These are phyloP conservation scores for Podospora bellae-mahoneyi DNA, from an alignment of 495 filamentous ascomycete genomes.

Conservation along the genomic window DNA sequence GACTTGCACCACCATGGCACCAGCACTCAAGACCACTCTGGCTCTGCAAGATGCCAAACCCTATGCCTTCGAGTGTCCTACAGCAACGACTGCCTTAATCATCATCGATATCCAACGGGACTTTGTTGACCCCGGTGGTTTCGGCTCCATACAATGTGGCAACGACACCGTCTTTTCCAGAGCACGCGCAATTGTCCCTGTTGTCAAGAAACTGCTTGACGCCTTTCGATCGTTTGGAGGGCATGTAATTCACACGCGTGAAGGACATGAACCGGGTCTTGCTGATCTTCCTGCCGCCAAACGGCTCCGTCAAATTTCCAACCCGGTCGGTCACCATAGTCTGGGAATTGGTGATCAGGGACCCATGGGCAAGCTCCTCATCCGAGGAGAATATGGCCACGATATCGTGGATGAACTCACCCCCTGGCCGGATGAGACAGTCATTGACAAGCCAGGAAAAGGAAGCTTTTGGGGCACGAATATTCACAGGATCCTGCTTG, in stretches of 20 bases:
- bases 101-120: constrained; percentile 58
- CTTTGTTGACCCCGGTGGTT: constrained; percentile 49
- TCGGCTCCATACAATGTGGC: constrained; percentile 37
- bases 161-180: constrained; percentile 36
- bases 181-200: constrained; percentile 41
- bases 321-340: constrained; percentile 41
- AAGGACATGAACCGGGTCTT: constrained; percentile 50
- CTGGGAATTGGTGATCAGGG: constrained; percentile 55
- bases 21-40: constrained; percentile 19
- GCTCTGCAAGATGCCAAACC: constrained; percentile 39
- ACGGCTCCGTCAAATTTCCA: constrained; percentile 42
- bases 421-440: constrained; percentile 54
- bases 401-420: constrained; percentile 60
- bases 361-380: constrained; percentile 56
- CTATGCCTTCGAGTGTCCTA: constrained; percentile 38
- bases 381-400: constrained; percentile 62
- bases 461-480: constrained; percentile 64
- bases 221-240: constrained; percentile 56
- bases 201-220: constrained; percentile 47
- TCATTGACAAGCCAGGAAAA: constrained; percentile 67
- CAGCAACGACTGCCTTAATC: constrained; percentile 49
- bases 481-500: constrained; percentile 58
- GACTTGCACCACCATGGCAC: not conserved
- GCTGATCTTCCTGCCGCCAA: constrained; percentile 53
- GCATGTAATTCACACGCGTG: constrained; percentile 67